phyloP scores from a whole-genome alignment of 179 eudicot species.

The Silene noctiflora region DNA sequence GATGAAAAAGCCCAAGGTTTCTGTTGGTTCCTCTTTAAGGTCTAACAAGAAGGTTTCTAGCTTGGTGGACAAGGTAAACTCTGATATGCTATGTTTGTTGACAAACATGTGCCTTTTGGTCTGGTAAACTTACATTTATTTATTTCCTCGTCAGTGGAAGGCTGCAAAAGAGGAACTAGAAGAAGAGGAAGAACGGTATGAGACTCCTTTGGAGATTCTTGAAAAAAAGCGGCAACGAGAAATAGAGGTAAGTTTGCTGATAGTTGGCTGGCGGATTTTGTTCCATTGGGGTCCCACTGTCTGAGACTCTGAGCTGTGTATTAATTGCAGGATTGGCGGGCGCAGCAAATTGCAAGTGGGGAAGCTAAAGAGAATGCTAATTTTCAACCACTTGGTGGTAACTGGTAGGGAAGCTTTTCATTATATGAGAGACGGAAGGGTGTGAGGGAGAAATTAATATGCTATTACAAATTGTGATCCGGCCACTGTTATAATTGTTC shows the following conservation, averaged over 20 bases:
- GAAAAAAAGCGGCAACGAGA: conserved; percentile 87
- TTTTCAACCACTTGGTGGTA: conserved; percentile 96
- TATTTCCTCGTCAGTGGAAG: conserved; percentile 59
- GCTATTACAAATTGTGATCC: not conserved
- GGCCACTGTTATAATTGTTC: not conserved
- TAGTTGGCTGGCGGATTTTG: not conserved
- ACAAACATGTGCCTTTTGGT: conserved; percentile 3
- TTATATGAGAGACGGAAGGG: not conserved
- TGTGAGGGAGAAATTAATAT: not conserved
- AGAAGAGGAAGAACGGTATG: conserved; percentile 79
- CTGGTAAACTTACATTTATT: not conserved
- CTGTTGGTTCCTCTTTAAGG: conserved; percentile 66
- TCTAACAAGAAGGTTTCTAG: conserved; percentile 96
- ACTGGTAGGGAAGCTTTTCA: conserved; percentile 53
- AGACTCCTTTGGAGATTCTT: conserved; percentile 60
- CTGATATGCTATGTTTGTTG: not conserved
- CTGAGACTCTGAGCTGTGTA: conserved; percentile 14
- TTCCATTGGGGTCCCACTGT: conserved; percentile 1
- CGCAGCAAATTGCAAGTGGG: conserved; percentile 88
- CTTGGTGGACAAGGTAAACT: conserved; percentile 87
- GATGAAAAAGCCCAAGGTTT: conserved; percentile 59
- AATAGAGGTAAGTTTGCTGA: conserved; percentile 60
- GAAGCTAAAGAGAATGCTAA: conserved; percentile 97
- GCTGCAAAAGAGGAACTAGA: conserved; percentile 97
- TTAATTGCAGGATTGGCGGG: conserved; percentile 76